Base-by-base conservation (phyloP, 257 asterid genomes). In the Misopates orontium region DNA sequence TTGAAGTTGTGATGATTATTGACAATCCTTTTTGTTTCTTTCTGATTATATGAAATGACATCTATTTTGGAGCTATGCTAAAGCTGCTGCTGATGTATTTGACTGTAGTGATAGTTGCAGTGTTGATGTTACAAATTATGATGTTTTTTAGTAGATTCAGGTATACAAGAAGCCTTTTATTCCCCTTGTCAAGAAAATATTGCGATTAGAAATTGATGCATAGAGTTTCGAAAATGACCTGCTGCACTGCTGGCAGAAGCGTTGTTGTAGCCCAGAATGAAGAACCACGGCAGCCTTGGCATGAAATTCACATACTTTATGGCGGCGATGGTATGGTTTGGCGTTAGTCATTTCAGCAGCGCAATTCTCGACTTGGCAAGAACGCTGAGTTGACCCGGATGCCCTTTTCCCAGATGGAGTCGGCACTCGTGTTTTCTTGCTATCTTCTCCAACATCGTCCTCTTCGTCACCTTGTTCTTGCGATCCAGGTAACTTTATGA, bases 241-340 rank as follows among this genome's bases (percentile, higher is more conserved):
- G 95, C 96, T 91, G 79, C 98, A 91, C 88, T 91, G 98, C 87
- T 91, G 98, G 73, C 96, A 91, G 90, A 91, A 91, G 16, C 98
- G 89, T 65, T 91, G 86, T 53, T 76, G 83, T 45, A 50, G 20
- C 70, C 84, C 96, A 1, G 81, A 62, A 60, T 83, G 77, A 65
- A 82, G 71, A 55, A 88, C 95, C 12, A 75, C 82, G 0, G 86
- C 77, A 44, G 96, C 91, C 84, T 91, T 91, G 61, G 96, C 83
- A 72, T 91, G 98, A 59, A 74, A 73, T 60, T 80, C 90, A 49
- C 98, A 91, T 48, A 87, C 98, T 78, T 82, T 91, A 73, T 91
- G 98, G 58, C 96, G 88, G 18, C 95, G 95, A 67, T 91, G 87
- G 74, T 91, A 91, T 20, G 80, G 80, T 79, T 83, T 88, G 64